A percentile compares a stretch with the other conserved stretches of the same genome.
These are phyloP conservation scores for Kandelia obovata DNA, from an alignment of 345 rosid genomes.

Conservation along the genomic window DNA sequence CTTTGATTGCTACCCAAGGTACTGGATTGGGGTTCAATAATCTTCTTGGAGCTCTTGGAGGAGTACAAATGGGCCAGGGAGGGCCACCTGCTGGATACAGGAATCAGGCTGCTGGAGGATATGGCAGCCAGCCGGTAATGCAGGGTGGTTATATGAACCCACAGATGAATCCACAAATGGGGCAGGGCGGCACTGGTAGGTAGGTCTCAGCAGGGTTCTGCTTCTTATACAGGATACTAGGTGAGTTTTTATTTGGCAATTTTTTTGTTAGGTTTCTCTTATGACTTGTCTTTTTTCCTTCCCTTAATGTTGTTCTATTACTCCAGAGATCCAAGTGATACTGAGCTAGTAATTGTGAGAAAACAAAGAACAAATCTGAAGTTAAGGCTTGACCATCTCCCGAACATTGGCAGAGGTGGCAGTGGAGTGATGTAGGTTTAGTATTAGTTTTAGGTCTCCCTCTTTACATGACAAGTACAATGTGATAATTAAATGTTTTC, in stretches of 20 bases:
- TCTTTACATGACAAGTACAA: no score
- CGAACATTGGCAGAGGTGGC: background rate
- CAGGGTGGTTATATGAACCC: slow-evolving; percentile 34
- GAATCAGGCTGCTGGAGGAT: slow-evolving; percentile 39
- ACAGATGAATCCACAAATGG: slow-evolving; percentile 38
- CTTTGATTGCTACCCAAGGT: slow-evolving; percentile 40
- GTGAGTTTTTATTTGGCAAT: slow-evolving; percentile 16
- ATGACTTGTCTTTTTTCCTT: background rate
- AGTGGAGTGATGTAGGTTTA: no score
- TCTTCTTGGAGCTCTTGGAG: slow-evolving; percentile 33
- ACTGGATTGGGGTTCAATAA: slow-evolving; percentile 38
- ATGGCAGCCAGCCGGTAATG: slow-evolving; percentile 30
- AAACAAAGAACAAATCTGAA: background rate
- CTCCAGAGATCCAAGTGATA: background rate
- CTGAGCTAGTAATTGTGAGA: no score
- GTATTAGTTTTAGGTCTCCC: no score
- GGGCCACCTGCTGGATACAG: slow-evolving; percentile 40
- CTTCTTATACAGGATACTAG: slow-evolving; percentile 40
- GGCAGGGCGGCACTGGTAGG: slow-evolving; percentile 27
- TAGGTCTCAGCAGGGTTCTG: slow-evolving; percentile 37
- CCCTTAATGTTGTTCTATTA: background rate
- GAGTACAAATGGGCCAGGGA: slow-evolving; percentile 28
- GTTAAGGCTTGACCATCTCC: background rate
- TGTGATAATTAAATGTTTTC: no score
- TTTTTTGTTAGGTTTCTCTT: background rate